Percentiles rank a stretch among this genome's conserved stretches.
These are phyloP conservation scores for Podaxis sp. DNA, from an alignment of 768 basidiomycete genomes.

Conservation along the genomic window DNA sequence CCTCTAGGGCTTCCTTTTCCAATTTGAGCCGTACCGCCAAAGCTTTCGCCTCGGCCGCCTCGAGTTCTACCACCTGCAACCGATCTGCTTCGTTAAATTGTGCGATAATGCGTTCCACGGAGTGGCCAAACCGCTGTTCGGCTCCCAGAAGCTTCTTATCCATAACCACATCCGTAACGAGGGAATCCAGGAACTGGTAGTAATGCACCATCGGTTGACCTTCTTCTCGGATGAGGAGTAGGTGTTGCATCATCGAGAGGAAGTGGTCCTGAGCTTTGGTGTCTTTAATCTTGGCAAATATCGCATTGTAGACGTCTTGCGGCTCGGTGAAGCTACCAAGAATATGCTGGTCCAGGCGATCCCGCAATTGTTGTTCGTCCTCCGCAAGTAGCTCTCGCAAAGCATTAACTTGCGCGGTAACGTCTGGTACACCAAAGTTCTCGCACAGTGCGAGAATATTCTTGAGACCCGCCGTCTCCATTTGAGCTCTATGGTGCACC, in stretches of 20 bases:
- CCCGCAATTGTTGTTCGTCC: slow-evolving; percentile 71
- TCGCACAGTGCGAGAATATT: slow-evolving; percentile 71
- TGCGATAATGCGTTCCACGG: slow-evolving; percentile 84
- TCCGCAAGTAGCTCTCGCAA: slow-evolving; percentile 66
- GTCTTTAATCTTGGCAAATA: slow-evolving; percentile 74
- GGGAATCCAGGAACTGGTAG: slow-evolving; percentile 87
- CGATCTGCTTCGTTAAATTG: slow-evolving; percentile 91
- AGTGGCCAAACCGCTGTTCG: slow-evolving; percentile 82
- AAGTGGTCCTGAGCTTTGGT: slow-evolving; percentile 83
- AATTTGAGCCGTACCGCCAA: slow-evolving; percentile 64
- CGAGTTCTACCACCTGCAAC: slow-evolving; percentile 74
- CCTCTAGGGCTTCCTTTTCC: slow-evolving; percentile 82
- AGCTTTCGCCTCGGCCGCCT: slow-evolving; percentile 67
- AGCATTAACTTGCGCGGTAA: slow-evolving; percentile 65
- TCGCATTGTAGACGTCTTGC: slow-evolving; percentile 83
- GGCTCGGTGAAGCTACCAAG: slow-evolving; percentile 77
- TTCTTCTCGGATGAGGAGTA: slow-evolving; percentile 88
- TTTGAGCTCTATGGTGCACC: slow-evolving; percentile 82
- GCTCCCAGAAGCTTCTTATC: slow-evolving; percentile 87
- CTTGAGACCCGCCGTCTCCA: slow-evolving; percentile 84
- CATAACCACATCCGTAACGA: slow-evolving; percentile 89
- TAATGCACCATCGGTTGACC: slow-evolving; percentile 82
- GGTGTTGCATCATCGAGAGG: slow-evolving; percentile 90
- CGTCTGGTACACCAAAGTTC: slow-evolving; percentile 58
- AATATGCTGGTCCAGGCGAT: slow-evolving; percentile 74